Percentiles rank a stretch among this genome's conserved stretches.
Conservation (phyloP, 2,329 filamentous ascomycete species). For the Pseudogymnoascus sp. region DNA sequence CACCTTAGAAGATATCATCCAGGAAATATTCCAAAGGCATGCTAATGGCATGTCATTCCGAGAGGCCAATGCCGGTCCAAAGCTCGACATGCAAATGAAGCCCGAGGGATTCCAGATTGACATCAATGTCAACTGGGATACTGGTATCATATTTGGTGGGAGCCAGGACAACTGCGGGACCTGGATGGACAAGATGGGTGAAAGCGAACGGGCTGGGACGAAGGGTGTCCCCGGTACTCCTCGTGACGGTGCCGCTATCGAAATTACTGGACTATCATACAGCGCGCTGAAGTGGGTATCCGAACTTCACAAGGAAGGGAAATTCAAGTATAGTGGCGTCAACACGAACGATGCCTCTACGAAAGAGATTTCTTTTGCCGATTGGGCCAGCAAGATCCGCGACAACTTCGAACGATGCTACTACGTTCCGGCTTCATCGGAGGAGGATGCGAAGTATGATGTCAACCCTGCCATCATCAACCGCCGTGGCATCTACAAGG, state of each 20-base stretch:
- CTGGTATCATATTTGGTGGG: conserved; percentile 85
- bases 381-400: conserved; percentile 76
- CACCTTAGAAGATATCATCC: conserved; percentile 79
- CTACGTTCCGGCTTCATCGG: conserved; percentile 64
- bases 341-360: conserved; percentile 48
- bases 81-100: conserved; percentile 88
- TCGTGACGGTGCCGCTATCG: conserved; percentile 86
- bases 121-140: conserved; percentile 83
- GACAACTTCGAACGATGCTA: conserved; percentile 87
- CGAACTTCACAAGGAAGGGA: conserved; percentile 54
- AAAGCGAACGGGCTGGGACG: conserved; percentile 79
- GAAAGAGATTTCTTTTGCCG: conserved; percentile 56
- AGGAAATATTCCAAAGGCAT: conserved; percentile 88
- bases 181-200: conserved; percentile 99
- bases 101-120: conserved; percentile 87
- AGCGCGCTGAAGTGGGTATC: conserved; percentile 78
- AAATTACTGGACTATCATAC: conserved; percentile 90
- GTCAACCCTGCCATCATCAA: conserved; percentile 74
- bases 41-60: conserved; percentile 84
- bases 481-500: conserved; percentile 95
- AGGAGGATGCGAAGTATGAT: conserved; percentile 69
- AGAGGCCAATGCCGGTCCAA: conserved; percentile 85
- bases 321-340: conserved; percentile 67
- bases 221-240: conserved; percentile 96
- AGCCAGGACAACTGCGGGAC: conserved; percentile 94